Percentiles rank a stretch among this genome's conserved stretches.
phyloP scores from a whole-genome alignment of 139 green algal species.

The Diplosphaera chodatii region DNA sequence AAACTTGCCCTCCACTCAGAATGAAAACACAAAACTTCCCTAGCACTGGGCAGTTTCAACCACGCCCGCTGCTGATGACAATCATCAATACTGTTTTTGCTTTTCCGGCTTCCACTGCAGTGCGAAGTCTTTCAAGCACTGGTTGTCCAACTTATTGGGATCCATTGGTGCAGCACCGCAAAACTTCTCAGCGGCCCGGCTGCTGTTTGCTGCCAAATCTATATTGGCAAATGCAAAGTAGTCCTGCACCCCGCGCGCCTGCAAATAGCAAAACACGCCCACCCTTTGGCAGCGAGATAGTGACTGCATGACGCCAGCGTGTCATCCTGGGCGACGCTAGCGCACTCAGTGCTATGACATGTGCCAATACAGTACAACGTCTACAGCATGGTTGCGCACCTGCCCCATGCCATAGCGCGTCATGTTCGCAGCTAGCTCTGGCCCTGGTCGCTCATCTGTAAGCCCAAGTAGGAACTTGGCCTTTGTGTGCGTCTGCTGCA shows the following conservation, averaged over 20 bases:
- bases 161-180: background rate
- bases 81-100: no score
- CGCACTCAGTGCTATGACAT: no score
- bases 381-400: no score
- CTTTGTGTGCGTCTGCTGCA: background rate
- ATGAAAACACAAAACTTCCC: no score
- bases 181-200: background rate
- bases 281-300: no score
- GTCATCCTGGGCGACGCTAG: no score
- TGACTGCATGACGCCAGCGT: no score
- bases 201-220: background rate
- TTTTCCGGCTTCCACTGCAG: background rate
- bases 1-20: no score
- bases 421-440: background rate
- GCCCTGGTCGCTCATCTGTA: background rate
- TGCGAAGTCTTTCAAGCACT: background rate
- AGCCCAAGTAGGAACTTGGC: background rate
- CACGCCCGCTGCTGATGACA: no score
- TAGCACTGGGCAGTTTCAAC: no score
- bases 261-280: no score
- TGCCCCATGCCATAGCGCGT: background rate
- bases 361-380: no score
- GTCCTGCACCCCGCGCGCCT: background rate
- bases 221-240: background rate
- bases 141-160: background rate